These are phyloP conservation scores for Monosporascus sp. DNA, from an alignment of 2,329 filamentous ascomycete genomes.

Conservation along the genomic window DNA sequence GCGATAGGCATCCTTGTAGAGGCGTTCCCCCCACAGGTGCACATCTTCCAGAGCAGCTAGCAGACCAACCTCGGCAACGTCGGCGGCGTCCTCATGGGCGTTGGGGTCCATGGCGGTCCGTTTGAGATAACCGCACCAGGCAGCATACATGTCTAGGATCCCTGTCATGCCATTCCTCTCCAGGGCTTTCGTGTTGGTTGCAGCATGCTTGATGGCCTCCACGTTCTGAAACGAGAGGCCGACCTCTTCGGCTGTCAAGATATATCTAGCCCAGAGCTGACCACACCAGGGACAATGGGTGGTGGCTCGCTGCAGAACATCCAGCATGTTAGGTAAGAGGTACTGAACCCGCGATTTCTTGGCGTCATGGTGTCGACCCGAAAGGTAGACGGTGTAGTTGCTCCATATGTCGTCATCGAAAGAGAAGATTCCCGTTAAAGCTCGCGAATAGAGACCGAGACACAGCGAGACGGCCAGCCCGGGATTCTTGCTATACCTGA, in stretches of 20 bases:
- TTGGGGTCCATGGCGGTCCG: conserved; percentile 73
- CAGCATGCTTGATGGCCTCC: conserved; percentile 85
- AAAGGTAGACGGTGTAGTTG: conserved; percentile 74
- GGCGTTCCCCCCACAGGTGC: conserved; percentile 68
- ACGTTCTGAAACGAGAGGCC: conserved; percentile 73
- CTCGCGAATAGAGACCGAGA: conserved; percentile 71
- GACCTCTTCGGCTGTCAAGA: conserved; percentile 78
- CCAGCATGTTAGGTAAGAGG: conserved; percentile 50
- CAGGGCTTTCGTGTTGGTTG: conserved; percentile 78
- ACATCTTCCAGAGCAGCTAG: conserved; percentile 82
- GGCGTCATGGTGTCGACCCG: conserved; percentile 41
- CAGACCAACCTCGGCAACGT: conserved; percentile 87
- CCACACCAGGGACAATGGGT: conserved; percentile 93
- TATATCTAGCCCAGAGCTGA: conserved; percentile 82
- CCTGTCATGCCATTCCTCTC: conserved; percentile 84
- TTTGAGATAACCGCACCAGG: conserved; percentile 92
- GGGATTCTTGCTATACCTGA: conserved; percentile 45
- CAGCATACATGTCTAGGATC: conserved; percentile 83
- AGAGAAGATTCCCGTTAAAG: conserved; percentile 64
- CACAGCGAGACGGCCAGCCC: conserved; percentile 47
- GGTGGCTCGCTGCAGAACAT: conserved; percentile 75
- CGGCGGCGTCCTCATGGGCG: conserved; percentile 74
- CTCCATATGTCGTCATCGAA: conserved; percentile 75
- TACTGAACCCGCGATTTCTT: conserved; percentile 31
- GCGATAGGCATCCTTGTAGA: conserved; percentile 70